Evolutionary conservation across 768 basidiomycete species (phyloP).

Genomic region (Calocybe indica): DNA sequence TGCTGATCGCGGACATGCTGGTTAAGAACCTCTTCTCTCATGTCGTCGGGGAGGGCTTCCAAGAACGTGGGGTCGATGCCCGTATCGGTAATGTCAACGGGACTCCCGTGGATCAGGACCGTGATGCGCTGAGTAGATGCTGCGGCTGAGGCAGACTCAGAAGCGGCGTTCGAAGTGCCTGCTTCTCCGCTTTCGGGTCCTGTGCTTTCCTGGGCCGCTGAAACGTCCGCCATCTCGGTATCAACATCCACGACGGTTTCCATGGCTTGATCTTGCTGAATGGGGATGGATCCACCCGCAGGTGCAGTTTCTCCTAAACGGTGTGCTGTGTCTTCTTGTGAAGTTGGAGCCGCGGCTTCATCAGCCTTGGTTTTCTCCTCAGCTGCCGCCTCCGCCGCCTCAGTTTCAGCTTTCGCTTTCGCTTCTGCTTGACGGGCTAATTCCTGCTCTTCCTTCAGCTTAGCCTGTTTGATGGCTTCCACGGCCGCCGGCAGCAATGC

Average conservation of each 20-base stretch:
- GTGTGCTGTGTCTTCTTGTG: constrained; percentile 22
- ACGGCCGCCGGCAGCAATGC: constrained; percentile 77
- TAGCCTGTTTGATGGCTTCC: constrained; percentile 52
- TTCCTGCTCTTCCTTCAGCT: constrained; percentile 52
- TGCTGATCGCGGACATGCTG: constrained; percentile 94
- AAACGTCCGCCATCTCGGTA: constrained; percentile 46
- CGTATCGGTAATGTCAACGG: constrained; percentile 96
- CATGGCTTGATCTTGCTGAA: constrained; percentile 24
- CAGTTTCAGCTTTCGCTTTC: constrained; percentile 28
- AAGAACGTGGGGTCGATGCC: constrained; percentile 98
- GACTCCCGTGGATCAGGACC: constrained; percentile 85
- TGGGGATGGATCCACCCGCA: no score
- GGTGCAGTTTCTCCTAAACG: constrained; percentile 13
- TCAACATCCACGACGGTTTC: constrained; percentile 22
- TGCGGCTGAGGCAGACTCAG: constrained; percentile 16
- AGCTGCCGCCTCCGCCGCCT: constrained; percentile 22
- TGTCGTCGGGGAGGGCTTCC: constrained; percentile 96
- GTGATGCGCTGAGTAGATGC: constrained; percentile 61
- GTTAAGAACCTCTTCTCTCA: constrained; percentile 96
- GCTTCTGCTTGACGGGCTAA: constrained; percentile 34
- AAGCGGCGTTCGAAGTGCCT: constrained; percentile 11
- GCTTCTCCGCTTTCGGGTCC: constrained; percentile 10
- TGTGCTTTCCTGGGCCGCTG: constrained; percentile 8
- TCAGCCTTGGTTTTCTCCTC: constrained; percentile 32
- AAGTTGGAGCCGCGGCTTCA: constrained; percentile 27